phyloP scores from a whole-genome alignment of 1,284 basidiomycete species.

The Thecaphora frezii region DNA sequence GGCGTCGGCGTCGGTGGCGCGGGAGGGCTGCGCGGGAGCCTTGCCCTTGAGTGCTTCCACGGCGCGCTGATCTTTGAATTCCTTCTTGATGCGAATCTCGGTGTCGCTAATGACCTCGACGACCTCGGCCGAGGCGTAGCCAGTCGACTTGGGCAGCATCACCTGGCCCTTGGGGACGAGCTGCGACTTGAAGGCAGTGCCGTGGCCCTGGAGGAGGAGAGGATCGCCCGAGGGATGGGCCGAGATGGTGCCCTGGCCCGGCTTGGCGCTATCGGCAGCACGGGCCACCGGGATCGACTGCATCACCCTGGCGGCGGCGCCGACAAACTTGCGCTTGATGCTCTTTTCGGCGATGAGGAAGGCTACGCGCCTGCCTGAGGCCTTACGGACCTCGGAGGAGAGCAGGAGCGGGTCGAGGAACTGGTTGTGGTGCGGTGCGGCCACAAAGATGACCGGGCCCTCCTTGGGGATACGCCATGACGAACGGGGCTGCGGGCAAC shows the following conservation, averaged over 20 bases:
- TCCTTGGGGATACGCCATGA: constrained; percentile 87
- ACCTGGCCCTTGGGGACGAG: constrained; percentile 81
- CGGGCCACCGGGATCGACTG: constrained; percentile 77
- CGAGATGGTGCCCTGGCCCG: constrained; percentile 74
- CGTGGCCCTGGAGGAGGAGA: constrained; percentile 72
- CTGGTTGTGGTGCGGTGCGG: constrained; percentile 94
- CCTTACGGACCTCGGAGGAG: constrained; percentile 78
- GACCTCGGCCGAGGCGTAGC: constrained; percentile 79
- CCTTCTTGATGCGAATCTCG: constrained; percentile 75
- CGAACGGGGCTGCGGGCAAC: constrained; percentile 68
- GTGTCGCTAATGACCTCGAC: constrained; percentile 87
- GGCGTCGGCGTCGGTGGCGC: constrained; percentile 12
- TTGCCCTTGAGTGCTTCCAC: constrained; percentile 52
- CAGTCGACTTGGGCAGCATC: constrained; percentile 79
- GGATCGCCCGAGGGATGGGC: constrained; percentile 67
- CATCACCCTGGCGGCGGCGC: constrained; percentile 82
- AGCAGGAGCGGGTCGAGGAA: constrained; percentile 93
- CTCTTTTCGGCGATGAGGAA: constrained; percentile 93
- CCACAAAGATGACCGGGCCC: constrained; percentile 94
- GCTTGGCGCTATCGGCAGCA: constrained; percentile 82
- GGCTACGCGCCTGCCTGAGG: constrained; percentile 79
- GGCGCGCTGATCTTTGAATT: constrained; percentile 66
- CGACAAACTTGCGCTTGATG: constrained; percentile 78
- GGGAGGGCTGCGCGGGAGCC: constrained; percentile 9
- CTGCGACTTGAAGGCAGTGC: constrained; percentile 77